Conservation (phyloP, 441 rosid genomes). For the Pelargonium citronellum region DNA sequence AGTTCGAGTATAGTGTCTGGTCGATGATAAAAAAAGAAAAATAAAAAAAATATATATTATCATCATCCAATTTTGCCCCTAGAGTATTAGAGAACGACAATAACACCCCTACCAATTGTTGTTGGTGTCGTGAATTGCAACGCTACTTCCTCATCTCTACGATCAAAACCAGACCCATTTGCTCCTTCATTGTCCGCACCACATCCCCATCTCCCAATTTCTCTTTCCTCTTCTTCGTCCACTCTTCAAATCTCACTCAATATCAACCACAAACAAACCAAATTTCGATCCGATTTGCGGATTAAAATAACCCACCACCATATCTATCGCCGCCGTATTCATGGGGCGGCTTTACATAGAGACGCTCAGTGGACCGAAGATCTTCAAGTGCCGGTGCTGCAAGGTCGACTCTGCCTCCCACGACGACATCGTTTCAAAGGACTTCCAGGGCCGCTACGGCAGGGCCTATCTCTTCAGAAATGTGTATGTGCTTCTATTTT, state of each 20-base stretch:
- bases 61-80: no score
- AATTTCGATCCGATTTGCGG: not conserved
- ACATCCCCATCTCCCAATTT: no score
- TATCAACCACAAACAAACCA: not conserved
- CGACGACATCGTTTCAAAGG: conserved; percentile 40
- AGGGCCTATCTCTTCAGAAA: conserved; percentile 36
- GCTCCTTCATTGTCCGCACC: no score
- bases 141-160: no score
- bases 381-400: conserved; percentile 45
- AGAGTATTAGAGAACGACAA: no score
- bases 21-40: no score
- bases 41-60: no score
- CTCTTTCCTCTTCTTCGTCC: no score
- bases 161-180: no score
- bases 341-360: conserved; percentile 40
- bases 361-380: conserved; percentile 27
- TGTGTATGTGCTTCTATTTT: conserved; percentile 24
- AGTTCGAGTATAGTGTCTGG: no score
- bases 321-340: not conserved
- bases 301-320: not conserved
- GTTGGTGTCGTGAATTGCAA: no score
- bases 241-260: not conserved
- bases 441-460: conserved; percentile 36
- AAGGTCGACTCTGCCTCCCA: conserved; percentile 41
- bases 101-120: no score